Evolutionary conservation across 2,329 filamentous ascomycete genomes (phyloP), one percentile per base, ranked within the genome.

Genomic region (Elsinoe batatas): DNA sequence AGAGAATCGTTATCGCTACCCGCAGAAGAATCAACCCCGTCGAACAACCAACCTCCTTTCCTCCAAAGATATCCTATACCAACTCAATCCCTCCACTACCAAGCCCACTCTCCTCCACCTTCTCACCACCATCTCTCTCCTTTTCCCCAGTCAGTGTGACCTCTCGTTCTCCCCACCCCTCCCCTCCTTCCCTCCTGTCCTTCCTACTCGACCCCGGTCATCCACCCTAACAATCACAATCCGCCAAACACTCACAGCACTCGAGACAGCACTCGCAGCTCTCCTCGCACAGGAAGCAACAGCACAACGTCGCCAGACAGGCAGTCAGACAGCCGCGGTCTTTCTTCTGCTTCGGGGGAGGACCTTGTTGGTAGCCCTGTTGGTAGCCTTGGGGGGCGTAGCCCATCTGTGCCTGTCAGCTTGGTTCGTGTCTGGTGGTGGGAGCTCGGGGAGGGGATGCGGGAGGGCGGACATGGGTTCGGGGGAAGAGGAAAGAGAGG

Each of bases 201-300:
- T 44, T 44, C 20, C n/a, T 44, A 18, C 40, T 44, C 11, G 3
- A 22, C n/a, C 11, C 40, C 20, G 2, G 4, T 30, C 33, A 17
- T 38, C 40, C n/a, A 44, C 5, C 40, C 47, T 51, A 51, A 38
- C 47, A 67, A 59, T 64, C 68, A 59, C 65, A 68, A 46, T 67
- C 67, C 55, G 62, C 66, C 54, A 69, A 74, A 66, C 76, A 80
- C 57, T 79, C 79, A 62, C 78, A 77, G 67, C 79, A 82, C 4
- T 83, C 80, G n/a, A 75, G 71, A 64, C 80, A 83, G 69, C 80
- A 83, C 66, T 83, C 80, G 63, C 81, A 84, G 26, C 77, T 74
- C 68, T 83, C 81, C 64, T 83, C 81, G 63, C 79, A 82, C 26
- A 84, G 73, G 68, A 80, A 84, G 64, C 80, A 83, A 66, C 81